Evolutionary conservation across 305 asterid species (phyloP), one percentile per base, ranked within the genome.

Genomic region (Fraxinus paxiana): DNA sequence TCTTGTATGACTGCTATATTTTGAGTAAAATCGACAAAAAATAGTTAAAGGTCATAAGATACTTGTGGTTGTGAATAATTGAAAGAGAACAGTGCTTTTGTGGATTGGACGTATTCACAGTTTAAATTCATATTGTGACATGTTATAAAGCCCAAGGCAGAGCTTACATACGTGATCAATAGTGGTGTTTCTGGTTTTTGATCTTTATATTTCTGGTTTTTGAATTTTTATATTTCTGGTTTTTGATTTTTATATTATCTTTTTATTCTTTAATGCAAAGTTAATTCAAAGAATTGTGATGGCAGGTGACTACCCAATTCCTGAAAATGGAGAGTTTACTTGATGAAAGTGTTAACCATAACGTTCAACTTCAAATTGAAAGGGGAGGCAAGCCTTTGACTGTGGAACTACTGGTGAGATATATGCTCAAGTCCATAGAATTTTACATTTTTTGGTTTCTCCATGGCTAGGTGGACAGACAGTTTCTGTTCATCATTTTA

Each of bases 231-330:
- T 28, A 28, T 35, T 65, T 26, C 17, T 77, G 72, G 33, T 63
- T 24, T 22, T 24, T 63, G 17, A 24, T 9, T 10, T 10, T 63
- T 24, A 24, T 63, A 38, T 20, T 41, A 70, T 80, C 77, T 35
- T 81, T 67, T 79, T 54, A 28, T 78, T 77, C 38, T 67, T 28
- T 12, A 71, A 79, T 54, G 18, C 31, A 18, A 73, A 69, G 41
- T 77, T 89, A 84, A 85, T 85, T 63, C 77, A 18, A 30, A 84
- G 35, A 84, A 84, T 71, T 54, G 70, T 83, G 83, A 73, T 89
- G 71, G 82, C 90, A 96, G 99, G 99, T 96, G 79, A 85, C 88
- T 80, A 96, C 99, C 79, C 99, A 94, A 85, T 96, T 96, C 88
- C 88, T 93, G 88, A 89, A 87, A 91, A 89, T 93, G 97, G 99